Percentiles rank a stretch among this genome's conserved stretches.
These are phyloP conservation scores for Talaromyces amestolkiae DNA, from an alignment of 2,329 filamentous ascomycete genomes.

Conservation along the genomic window DNA sequence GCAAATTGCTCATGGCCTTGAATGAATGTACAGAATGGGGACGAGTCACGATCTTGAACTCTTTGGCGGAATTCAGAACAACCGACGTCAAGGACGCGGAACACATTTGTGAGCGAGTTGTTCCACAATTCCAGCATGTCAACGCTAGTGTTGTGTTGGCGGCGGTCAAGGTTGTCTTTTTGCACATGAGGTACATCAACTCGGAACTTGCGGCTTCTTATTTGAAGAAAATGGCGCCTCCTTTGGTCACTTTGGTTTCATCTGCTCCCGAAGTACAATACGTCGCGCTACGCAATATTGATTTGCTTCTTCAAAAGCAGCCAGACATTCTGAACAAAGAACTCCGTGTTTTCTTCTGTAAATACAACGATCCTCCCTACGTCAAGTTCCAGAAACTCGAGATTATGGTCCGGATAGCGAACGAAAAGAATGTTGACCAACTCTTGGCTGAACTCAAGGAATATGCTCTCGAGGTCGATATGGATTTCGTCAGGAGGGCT, in stretches of 20 bases:
- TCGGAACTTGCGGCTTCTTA: constrained; percentile 78
- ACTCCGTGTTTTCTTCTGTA: constrained; percentile 98
- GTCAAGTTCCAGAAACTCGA: constrained; percentile 97
- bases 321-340: constrained; percentile 97
- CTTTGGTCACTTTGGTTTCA: constrained; percentile 88
- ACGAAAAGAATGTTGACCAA: constrained; percentile 94
- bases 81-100: constrained; percentile 92
- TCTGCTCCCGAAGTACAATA: constrained; percentile 97
- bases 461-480: constrained; percentile 96
- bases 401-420: constrained; percentile 98
- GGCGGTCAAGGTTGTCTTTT: constrained; percentile 96
- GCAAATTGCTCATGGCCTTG: constrained; percentile 93
- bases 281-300: constrained; percentile 92
- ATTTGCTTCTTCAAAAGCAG: constrained; percentile 90
- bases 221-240: constrained; percentile 97
- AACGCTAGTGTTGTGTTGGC: constrained; percentile 95
- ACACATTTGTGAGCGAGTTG: constrained; percentile 94
- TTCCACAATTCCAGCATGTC: constrained; percentile 96
- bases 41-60: constrained; percentile 86
- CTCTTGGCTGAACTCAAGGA: constrained; percentile 92
- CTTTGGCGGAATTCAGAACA: constrained; percentile 82
- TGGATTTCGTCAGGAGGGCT: constrained; percentile 94
- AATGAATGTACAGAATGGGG: constrained; percentile 99
- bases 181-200: constrained; percentile 86
- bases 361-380: constrained; percentile 98